A percentile compares a stretch with the other conserved stretches of the same genome.
Evolutionary conservation across 495 filamentous ascomycete genomes (phyloP).

Genomic region (Xylaria telfairii): DNA sequence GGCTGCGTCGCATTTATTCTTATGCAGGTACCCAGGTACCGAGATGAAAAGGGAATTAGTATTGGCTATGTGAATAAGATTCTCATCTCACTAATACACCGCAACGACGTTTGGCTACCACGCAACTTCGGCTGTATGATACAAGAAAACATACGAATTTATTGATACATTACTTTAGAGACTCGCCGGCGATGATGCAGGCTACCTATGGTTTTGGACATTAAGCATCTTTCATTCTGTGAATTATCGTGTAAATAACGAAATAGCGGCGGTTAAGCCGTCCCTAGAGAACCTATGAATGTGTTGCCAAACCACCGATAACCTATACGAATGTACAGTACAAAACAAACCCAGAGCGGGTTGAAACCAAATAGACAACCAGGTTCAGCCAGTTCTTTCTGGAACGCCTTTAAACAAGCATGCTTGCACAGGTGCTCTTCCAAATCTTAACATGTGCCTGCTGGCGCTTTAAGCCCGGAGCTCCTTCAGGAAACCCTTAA

Average conservation of each 20-base stretch:
- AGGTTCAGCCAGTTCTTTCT: constrained; percentile 14
- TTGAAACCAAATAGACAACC: constrained; percentile 30
- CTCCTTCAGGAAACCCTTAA: constrained; percentile 72
- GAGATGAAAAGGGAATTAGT: neutral
- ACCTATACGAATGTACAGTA: constrained; percentile 47
- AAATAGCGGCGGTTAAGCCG: constrained; percentile 30
- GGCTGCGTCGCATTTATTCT: too few species aligned
- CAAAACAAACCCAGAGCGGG: constrained; percentile 42
- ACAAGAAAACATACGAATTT: neutral
- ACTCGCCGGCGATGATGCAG: neutral
- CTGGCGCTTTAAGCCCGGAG: constrained; percentile 46
- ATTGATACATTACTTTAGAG: neutral
- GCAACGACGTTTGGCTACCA: too few species aligned
- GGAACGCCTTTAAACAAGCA: constrained; percentile 22
- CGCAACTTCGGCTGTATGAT: neutral
- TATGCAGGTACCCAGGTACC: too few species aligned
- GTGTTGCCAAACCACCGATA: constrained; percentile 34
- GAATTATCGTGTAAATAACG: constrained; percentile 20
- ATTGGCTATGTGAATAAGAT: neutral
- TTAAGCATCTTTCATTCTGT: neutral
- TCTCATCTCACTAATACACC: neutral
- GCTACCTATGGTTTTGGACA: neutral
- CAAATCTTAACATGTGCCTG: neutral
- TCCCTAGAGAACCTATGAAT: constrained; percentile 29
- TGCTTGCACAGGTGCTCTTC: neutral